These are phyloP conservation scores for Penicillium diatomitis DNA, from an alignment of 495 filamentous ascomycete species.

Conservation along the genomic window DNA sequence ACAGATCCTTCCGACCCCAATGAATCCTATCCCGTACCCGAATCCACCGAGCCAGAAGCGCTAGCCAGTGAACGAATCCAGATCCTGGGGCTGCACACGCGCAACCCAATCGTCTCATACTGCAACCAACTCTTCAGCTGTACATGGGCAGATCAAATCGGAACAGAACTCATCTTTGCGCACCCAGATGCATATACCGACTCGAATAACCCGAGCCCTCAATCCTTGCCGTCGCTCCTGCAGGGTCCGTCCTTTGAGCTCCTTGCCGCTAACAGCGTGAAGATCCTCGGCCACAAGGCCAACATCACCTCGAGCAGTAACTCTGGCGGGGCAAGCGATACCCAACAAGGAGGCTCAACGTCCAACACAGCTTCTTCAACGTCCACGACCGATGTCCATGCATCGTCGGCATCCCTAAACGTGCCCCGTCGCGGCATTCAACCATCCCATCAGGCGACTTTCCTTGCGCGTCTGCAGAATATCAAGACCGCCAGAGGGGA, in stretches of 20 bases:
- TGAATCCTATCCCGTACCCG: conserved; percentile 12
- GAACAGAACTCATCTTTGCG: conserved; percentile 69
- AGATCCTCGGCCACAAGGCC: conserved; percentile 37
- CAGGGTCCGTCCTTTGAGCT: conserved; percentile 45
- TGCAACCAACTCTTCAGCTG: conserved; percentile 66
- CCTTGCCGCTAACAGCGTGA: conserved; percentile 49
- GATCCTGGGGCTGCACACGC: conserved; percentile 67
- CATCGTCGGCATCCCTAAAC: neutral
- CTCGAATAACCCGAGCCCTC: conserved; percentile 8
- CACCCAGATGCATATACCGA: conserved; percentile 32
- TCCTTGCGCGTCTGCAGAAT: conserved; percentile 33
- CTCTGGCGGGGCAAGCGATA: neutral
- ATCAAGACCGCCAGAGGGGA: conserved; percentile 37
- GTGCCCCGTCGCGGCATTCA: conserved; percentile 10
- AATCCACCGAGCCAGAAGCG: conserved; percentile 16
- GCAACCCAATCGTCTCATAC: conserved; percentile 65
- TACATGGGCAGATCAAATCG: conserved; percentile 66
- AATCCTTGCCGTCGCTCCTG: conserved; percentile 32
- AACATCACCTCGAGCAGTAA: conserved; percentile 28
- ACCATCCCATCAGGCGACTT: conserved; percentile 32
- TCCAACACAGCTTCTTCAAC: neutral
- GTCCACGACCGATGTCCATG: neutral
- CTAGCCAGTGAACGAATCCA: conserved; percentile 48
- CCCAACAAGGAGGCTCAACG: neutral
- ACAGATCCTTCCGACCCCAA: conserved; percentile 5